Base-by-base conservation (phyloP, 768 basidiomycete genomes). In the Boletus reticuloceps region DNA sequence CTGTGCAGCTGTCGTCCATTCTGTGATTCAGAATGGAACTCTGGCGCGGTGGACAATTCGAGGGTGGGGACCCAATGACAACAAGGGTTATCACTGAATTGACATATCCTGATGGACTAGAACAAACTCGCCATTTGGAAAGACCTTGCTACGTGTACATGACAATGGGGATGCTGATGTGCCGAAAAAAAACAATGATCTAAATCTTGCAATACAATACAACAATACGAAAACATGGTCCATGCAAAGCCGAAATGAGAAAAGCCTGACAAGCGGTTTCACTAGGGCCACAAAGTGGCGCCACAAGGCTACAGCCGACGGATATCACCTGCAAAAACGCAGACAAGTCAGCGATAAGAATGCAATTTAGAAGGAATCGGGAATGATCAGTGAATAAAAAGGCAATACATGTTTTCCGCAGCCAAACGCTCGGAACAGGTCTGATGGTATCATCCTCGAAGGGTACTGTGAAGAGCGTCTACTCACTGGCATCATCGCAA, bases 351-450 rank as follows among this genome's bases (percentile, higher is more conserved):
- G 50, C 27, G 13, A 50, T 41, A 16, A 59, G 56, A 46, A 55
- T 46, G 17, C 17, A 40, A n/a, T 47, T 42, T 6, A 45, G 20
- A 38, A 20, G 9, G 45, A 55, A n/a, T 42, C 43, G 32, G 11
- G 14, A 44, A 50, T 25, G 5, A 58, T 71, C 58, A 58, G 59
- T 69, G 76, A 77, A 70, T 16, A 38, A 77, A 78, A 78, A 83
- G 80, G 86, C 85, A 87, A 87, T 84, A 76, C 79, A 64, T 59
- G 62, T 68, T 77, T 72, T 85, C 86, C 82, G 75, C 85, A 82
- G 64, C 62, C 66, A 64, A 65, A 44, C 61, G 74, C 69, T 89
- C 84, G 75, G 88, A 83, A 89, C 86, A 89, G 86, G 87, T 88
- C 86, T 89, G 84, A 82, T 74, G 51, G 64, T 81, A 75, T 88